Evolutionary conservation across 2,329 filamentous ascomycete genomes (phyloP).

Genomic region (Botrytis squamosa): DNA sequence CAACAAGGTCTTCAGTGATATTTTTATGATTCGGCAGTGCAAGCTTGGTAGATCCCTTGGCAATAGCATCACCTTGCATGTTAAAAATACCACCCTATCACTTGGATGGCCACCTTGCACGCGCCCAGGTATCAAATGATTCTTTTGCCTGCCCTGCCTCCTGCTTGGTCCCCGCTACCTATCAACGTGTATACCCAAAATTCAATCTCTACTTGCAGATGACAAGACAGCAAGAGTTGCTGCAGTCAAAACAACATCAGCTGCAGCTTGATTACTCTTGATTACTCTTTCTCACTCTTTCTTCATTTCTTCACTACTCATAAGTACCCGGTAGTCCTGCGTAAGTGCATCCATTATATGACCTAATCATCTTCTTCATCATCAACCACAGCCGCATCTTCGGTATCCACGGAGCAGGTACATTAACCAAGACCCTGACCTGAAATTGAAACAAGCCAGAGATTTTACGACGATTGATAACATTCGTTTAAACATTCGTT

Average conservation of each 20-base stretch:
- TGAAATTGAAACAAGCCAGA: background rate
- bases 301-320: background rate
- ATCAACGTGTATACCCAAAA: background rate
- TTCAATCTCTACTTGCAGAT: background rate
- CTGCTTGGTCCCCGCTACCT: background rate
- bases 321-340: background rate
- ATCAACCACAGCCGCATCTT: background rate
- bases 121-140: background rate
- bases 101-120: background rate
- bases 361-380: background rate
- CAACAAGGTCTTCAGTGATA: background rate
- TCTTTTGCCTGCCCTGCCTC: background rate
- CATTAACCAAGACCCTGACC: background rate
- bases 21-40: constrained; percentile 1
- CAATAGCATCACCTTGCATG: constrained; percentile 4
- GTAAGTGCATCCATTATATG: background rate
- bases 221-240: background rate
- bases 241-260: background rate
- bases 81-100: background rate
- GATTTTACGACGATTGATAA: background rate
- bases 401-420: background rate
- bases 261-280: background rate
- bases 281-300: background rate
- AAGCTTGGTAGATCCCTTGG: constrained; percentile 7
- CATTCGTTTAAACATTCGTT: background rate